A percentile compares a stretch with the other conserved stretches of the same genome.
Evolutionary conservation across 2,329 filamentous ascomycete species (phyloP).

Genomic region (Pseudogymnoascus sp.): DNA sequence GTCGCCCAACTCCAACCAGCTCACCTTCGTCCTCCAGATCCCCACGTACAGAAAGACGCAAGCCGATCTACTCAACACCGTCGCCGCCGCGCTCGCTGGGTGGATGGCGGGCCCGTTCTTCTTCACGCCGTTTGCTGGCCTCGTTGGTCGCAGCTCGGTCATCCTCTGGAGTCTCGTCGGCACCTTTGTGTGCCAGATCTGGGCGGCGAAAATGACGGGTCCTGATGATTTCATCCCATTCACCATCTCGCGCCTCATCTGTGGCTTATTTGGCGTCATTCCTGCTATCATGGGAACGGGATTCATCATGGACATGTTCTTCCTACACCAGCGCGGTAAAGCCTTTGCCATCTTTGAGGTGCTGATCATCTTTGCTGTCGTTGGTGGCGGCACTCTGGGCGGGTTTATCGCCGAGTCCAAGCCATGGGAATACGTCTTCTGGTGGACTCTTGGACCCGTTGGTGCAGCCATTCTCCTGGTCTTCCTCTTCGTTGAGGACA

Average conservation of each 20-base stretch:
- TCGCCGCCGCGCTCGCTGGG: conserved; percentile 18
- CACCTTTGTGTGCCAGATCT: conserved; percentile 19
- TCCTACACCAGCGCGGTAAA: conserved; percentile 34
- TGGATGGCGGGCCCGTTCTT: conserved; percentile 20
- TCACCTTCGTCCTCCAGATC: conserved; percentile 8
- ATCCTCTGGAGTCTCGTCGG: conserved; percentile 22
- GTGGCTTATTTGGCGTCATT: conserved; percentile 33
- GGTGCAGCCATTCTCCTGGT: neutral
- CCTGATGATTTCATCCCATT: conserved; percentile 30
- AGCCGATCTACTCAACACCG: conserved; percentile 1
- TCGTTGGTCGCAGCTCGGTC: conserved; percentile 18
- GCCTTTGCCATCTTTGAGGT: conserved; percentile 31
- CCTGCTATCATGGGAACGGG: conserved; percentile 32
- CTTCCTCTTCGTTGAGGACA: conserved; percentile 10
- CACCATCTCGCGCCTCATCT: conserved; percentile 30
- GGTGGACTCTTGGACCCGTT: conserved; percentile 28
- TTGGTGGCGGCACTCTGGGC: conserved; percentile 30
- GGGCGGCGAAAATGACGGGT: conserved; percentile 24
- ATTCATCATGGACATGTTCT: conserved; percentile 35
- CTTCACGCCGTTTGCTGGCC: conserved; percentile 17
- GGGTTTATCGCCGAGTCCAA: conserved; percentile 31
- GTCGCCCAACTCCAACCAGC: conserved; percentile 8
- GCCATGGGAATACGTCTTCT: conserved; percentile 33
- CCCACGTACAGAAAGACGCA: conserved; percentile 1
- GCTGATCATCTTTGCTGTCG: conserved; percentile 29